Evolutionary conservation across 805 yeast genomes (phyloP).

Genomic region (Komagataella ulmi): DNA sequence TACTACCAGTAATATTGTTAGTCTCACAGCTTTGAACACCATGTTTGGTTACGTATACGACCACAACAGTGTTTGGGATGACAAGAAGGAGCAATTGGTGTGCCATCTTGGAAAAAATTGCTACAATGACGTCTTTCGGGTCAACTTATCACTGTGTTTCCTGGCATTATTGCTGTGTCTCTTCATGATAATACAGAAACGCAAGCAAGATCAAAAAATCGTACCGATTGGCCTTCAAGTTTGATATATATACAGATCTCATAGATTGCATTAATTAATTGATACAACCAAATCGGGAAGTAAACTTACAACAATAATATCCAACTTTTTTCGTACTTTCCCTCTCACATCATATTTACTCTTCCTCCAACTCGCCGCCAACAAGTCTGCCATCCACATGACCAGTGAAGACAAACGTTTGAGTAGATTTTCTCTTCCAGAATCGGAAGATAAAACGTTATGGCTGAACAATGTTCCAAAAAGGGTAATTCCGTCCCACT

Average conservation of each 20-base stretch:
- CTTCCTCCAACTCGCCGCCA: not conserved
- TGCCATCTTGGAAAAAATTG: slow-evolving; percentile 32
- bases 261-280: not conserved
- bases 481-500: slow-evolving; percentile 2
- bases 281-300: not conserved
- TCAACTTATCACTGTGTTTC: slow-evolving; percentile 22
- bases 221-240: not conserved
- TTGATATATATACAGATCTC: not conserved
- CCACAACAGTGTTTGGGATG: slow-evolving; percentile 22
- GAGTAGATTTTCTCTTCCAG: not conserved
- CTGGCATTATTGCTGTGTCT: not conserved
- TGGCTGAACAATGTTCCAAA: slow-evolving; percentile 1
- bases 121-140: slow-evolving; percentile 31
- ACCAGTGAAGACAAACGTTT: not conserved
- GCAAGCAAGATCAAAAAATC: not conserved
- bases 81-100: slow-evolving; percentile 22
- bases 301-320: not conserved
- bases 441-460: slow-evolving; percentile 1
- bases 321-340: not conserved
- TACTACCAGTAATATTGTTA: slow-evolving; percentile 55
- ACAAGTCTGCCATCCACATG: not conserved
- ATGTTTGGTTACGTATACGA: slow-evolving; percentile 45
- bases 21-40: slow-evolving; percentile 39
- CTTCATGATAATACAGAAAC: not conserved
- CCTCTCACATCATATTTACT: not conserved